Base-by-base conservation (phyloP, 2,329 filamentous ascomycete genomes). In the Venturia nashicola region DNA sequence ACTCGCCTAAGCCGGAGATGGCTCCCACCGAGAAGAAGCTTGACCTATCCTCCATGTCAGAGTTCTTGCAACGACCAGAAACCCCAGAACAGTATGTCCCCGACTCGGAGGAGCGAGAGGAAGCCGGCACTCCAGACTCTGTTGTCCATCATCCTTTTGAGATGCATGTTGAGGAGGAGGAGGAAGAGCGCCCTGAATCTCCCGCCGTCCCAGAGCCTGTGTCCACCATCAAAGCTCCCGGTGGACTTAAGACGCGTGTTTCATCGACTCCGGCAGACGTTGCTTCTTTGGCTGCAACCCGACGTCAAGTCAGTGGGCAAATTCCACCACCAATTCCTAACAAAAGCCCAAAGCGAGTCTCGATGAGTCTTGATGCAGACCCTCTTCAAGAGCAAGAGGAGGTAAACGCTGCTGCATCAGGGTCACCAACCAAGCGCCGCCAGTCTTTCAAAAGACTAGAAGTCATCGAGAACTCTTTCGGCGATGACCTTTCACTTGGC, bases 231-330 rank as follows among this genome's bases (percentile, higher is more conserved):
- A 94, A 93, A 74, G 89, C 91, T 9, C 86, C 89, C 27, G 90
- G 91, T 8, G 90, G 90, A 12, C 82, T 97, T 48, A 97, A 96
- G 80, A 94, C 92, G 0, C 84, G 93, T 42, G 86, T 91, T 18
- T 97, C 93, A 1, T 85, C 91, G 46, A 96, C 92, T 0, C 92
- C 91, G 1, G 87, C 90, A 0, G 93, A 97, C 73, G 77, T 93
- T 61, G 80, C 86, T 64, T 82, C 89, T 5, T 96, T 97, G 91
- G 88, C 91, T 51, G 90, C 93, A 69, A 85, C 89, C 68, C 86
- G 93, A 67, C 86, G 92, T 66, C 86, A 92, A 70, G 89, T 96
- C 68, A 96, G 91, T 76, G 85, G 86, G 48, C 89, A 92, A 70
- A 79, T 85, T 63, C 73, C 75, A 14, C 65, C 65, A 2, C 65